phyloP scores from a whole-genome alignment of 129 eudicot species.

The Erigeron canadensis region DNA sequence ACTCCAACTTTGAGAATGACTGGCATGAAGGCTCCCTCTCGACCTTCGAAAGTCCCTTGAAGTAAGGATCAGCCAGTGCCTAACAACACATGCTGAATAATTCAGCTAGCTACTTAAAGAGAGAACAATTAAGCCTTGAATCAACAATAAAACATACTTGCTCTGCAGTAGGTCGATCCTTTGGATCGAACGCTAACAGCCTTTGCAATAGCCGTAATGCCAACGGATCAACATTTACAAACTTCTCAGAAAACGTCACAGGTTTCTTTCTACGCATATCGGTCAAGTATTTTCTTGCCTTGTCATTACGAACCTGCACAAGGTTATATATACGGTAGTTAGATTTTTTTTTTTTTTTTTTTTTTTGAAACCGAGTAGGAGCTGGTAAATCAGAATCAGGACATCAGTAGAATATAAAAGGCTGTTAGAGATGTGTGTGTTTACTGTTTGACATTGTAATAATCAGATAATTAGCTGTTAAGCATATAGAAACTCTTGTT shows the following conservation, averaged over 20 bases:
- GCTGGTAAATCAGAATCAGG: no score
- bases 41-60: conserved; percentile 73
- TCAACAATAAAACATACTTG: conserved; percentile 41
- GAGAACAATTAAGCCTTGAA: background rate
- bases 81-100: conserved; percentile 17
- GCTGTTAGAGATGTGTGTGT: no score
- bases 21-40: conserved; percentile 85
- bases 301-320: conserved; percentile 77
- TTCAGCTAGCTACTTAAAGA: background rate
- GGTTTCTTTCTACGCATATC: conserved; percentile 77
- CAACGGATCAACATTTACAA: conserved; percentile 71
- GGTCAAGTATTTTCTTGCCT: conserved; percentile 78
- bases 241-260: conserved; percentile 61
- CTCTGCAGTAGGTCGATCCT: conserved; percentile 85
- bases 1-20: conserved; percentile 77
- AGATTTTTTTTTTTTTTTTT: background rate
- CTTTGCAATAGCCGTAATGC: conserved; percentile 65
- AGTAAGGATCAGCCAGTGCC: conserved; percentile 88
- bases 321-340: background rate
- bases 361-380: background rate
- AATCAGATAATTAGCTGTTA: no score
- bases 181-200: conserved; percentile 76
- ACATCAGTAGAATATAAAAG: no score
- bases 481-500: no score
- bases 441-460: no score